Evolutionary conservation across 805 yeast species (phyloP).

Genomic region (Wickerhamiella australiensis): DNA sequence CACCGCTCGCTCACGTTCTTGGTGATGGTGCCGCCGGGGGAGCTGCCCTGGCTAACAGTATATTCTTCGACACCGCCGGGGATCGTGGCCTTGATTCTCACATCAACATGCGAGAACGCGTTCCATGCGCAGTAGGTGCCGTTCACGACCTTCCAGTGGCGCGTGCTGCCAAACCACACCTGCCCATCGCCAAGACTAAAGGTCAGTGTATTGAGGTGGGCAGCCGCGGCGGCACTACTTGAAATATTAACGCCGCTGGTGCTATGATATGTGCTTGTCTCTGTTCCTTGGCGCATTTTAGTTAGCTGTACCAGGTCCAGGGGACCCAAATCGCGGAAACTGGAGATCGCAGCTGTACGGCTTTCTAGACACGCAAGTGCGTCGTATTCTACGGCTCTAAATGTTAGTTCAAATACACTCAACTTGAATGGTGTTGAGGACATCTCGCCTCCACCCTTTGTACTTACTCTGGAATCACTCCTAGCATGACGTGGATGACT

Average conservation of each 20-base stretch:
- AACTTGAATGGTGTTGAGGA: too few species aligned
- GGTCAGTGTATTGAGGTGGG: constrained; percentile 40
- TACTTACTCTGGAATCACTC: constrained; percentile 13
- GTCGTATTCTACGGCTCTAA: constrained; percentile 36
- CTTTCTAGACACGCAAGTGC: constrained; percentile 42
- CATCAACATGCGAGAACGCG: constrained; percentile 58
- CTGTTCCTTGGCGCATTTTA: constrained; percentile 34
- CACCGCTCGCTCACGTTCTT: constrained; percentile 26
- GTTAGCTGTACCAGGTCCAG: constrained; percentile 54
- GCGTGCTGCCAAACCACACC: constrained; percentile 58
- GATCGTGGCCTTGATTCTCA: constrained; percentile 51
- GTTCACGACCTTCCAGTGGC: constrained; percentile 33
- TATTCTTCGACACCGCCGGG: constrained; percentile 38
- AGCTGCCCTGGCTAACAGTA: constrained; percentile 23
- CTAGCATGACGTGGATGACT: constrained; percentile 8
- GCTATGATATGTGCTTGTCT: constrained; percentile 43
- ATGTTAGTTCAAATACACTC: too few species aligned
- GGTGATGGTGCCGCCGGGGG: constrained; percentile 32
- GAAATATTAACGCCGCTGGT: constrained; percentile 44
- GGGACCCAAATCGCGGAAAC: constrained; percentile 52
- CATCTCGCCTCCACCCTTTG: too few species aligned
- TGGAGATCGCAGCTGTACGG: constrained; percentile 35
- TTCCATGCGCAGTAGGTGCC: constrained; percentile 49
- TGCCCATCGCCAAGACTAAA: constrained; percentile 41
- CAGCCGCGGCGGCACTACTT: constrained; percentile 42